A percentile compares a stretch with the other conserved stretches of the same genome.
Evolutionary conservation across 1,284 basidiomycete species (phyloP).

Genomic region (Sanghuangporus weigelae): DNA sequence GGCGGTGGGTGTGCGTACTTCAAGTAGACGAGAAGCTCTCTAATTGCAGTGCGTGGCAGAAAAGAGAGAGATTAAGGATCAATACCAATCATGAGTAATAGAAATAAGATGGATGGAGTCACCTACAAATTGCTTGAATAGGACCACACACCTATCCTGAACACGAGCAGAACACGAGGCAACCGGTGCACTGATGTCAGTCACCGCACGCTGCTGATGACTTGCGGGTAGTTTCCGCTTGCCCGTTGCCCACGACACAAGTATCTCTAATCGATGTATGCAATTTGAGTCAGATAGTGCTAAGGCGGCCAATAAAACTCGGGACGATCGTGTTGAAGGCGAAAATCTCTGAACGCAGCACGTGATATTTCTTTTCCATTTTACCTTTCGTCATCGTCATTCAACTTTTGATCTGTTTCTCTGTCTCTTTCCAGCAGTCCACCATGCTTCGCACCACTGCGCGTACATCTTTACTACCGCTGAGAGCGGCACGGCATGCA

Average conservation of each 20-base stretch:
- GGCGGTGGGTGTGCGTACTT: neutral
- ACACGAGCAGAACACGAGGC: slow-evolving; percentile 20
- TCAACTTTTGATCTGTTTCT: too few species aligned
- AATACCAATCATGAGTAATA: slow-evolving; percentile 19
- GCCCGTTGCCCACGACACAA: slow-evolving; percentile 4
- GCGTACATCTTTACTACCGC: neutral
- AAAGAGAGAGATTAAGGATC: slow-evolving; percentile 12
- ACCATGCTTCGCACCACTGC: slow-evolving; percentile 7
- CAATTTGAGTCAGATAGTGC: neutral
- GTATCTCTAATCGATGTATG: slow-evolving; percentile 6
- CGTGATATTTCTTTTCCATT: too few species aligned
- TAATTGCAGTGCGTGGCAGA: slow-evolving; percentile 16
- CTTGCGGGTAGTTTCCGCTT: neutral
- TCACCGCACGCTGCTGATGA: neutral
- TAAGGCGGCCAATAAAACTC: neutral
- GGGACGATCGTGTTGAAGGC: neutral
- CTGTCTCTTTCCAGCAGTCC: neutral
- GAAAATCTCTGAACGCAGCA: too few species aligned
- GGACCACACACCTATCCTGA: slow-evolving; percentile 18
- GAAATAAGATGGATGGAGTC: neutral
- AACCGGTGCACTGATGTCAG: neutral
- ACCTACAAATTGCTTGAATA: slow-evolving; percentile 1
- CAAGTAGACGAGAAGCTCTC: slow-evolving; percentile 20
- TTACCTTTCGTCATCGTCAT: neutral
- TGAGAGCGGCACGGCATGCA: neutral